Conservation (phyloP, 176 grass and related monocot species). For the Oryza meyeriana region DNA sequence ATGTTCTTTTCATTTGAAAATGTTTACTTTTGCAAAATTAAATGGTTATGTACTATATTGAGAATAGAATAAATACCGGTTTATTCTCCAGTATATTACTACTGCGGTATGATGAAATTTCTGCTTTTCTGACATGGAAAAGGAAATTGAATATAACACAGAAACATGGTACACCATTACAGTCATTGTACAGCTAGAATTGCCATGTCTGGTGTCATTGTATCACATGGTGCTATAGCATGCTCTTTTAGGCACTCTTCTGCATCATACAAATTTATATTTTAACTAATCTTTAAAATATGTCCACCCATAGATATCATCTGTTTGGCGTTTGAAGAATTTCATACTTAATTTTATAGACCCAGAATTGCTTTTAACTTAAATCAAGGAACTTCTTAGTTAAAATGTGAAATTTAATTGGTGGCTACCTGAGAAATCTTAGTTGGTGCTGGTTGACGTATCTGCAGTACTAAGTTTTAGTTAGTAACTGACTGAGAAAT, state of each 20-base stretch:
- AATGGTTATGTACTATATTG: not conserved
- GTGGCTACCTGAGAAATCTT: not conserved
- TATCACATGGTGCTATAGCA: too few species aligned
- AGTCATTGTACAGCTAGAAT: not conserved
- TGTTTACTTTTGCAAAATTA: not conserved
- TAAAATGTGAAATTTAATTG: not conserved
- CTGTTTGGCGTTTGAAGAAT: not conserved
- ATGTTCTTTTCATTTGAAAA: not conserved
- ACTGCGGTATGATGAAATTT: not conserved
- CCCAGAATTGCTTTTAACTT: not conserved
- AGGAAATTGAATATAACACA: slow-evolving; percentile 1
- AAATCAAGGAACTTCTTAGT: not conserved
- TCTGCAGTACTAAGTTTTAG: not conserved
- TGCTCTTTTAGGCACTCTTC: not conserved
- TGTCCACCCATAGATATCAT: not conserved
- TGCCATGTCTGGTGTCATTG: too few species aligned
- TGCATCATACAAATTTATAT: not conserved
- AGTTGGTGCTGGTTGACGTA: not conserved
- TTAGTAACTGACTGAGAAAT: not conserved
- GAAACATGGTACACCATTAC: not conserved
- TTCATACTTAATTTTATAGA: not conserved
- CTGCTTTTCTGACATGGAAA: not conserved
- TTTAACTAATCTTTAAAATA: not conserved
- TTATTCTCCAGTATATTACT: slow-evolving; percentile 36
- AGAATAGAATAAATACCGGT: slow-evolving; percentile 11